Evolutionary conservation across 495 filamentous ascomycete genomes (phyloP).

Genomic region (Aspergillus asperescens): DNA sequence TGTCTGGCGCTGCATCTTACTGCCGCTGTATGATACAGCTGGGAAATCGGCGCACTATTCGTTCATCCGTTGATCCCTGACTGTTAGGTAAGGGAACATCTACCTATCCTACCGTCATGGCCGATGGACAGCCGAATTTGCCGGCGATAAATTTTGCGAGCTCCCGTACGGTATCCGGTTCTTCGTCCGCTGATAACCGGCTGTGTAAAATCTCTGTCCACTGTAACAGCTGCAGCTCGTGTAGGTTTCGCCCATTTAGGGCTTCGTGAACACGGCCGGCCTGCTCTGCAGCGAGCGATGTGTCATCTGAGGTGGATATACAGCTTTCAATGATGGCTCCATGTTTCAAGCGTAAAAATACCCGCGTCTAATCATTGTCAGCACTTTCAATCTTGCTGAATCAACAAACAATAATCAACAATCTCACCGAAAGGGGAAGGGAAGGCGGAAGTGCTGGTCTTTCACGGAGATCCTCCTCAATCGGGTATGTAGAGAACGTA

Average conservation of each 20-base stretch:
- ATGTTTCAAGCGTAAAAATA: constrained; percentile 40
- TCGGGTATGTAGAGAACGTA: constrained; percentile 57
- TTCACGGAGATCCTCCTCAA: constrained; percentile 50
- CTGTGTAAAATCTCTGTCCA: constrained; percentile 29
- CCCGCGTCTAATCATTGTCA: constrained; percentile 27
- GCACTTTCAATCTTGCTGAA: neutral
- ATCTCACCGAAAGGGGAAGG: constrained; percentile 36
- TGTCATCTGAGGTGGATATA: constrained; percentile 38
- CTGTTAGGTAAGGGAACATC: neutral
- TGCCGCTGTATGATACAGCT: neutral
- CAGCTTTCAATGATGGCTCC: constrained; percentile 42
- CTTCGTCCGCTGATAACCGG: constrained; percentile 13
- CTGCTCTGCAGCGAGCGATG: constrained; percentile 31
- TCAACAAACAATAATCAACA: neutral
- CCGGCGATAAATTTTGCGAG: constrained; percentile 22
- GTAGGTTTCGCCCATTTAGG: constrained; percentile 37
- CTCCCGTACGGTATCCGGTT: constrained; percentile 7
- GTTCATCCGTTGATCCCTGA: neutral
- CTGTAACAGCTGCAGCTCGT: constrained; percentile 33
- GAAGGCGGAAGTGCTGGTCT: constrained; percentile 42
- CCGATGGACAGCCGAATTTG: constrained; percentile 18
- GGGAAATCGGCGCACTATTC: neutral
- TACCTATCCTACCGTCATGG: constrained; percentile 3
- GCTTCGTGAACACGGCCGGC: constrained; percentile 29
- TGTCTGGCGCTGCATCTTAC: neutral